phyloP scores from a whole-genome alignment of 768 basidiomycete genomes.

The Termitomyces sp. region DNA sequence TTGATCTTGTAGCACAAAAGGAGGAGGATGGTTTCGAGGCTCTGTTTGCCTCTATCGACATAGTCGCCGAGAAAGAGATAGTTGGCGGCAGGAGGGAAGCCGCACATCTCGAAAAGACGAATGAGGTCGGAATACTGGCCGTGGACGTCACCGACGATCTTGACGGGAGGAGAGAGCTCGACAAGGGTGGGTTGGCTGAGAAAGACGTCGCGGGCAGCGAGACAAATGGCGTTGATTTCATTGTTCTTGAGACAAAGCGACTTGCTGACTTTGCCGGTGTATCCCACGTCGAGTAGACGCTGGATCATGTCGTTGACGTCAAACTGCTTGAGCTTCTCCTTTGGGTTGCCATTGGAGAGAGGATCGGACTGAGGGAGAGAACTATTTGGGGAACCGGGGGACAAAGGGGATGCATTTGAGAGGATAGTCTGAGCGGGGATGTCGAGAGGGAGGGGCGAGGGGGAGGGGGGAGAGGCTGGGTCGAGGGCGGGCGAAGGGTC shows the following conservation, averaged over 20 bases:
- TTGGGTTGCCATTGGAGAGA: constrained; percentile 40
- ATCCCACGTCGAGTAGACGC: constrained; percentile 92
- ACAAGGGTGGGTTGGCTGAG: constrained; percentile 95
- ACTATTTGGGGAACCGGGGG: constrained; percentile 46
- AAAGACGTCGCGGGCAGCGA: constrained; percentile 94
- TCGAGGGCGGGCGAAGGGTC: constrained; percentile 34
- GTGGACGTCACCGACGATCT: constrained; percentile 99
- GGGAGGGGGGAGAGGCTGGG: constrained; percentile 35
- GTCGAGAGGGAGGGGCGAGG: constrained; percentile 62
- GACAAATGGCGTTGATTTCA: constrained; percentile 92
- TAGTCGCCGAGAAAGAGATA: constrained; percentile 99
- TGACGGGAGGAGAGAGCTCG: constrained; percentile 96
- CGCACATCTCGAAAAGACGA: constrained; percentile 98
- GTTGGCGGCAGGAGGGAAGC: constrained; percentile 94
- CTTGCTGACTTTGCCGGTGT: constrained; percentile 97
- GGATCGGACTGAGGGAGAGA: constrained; percentile 38
- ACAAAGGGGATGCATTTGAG: constrained; percentile 57
- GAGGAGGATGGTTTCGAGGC: constrained; percentile 94
- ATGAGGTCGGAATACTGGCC: constrained; percentile 99
- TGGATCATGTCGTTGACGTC: constrained; percentile 99
- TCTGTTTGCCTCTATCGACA: constrained; percentile 98
- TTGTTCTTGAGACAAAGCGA: constrained; percentile 92
- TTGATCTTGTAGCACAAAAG: constrained; percentile 99
- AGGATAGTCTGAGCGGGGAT: constrained; percentile 88
- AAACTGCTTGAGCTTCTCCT: constrained; percentile 64